phyloP scores from a whole-genome alignment of 108 stramenopile species.

The Nitzschia sp. region DNA sequence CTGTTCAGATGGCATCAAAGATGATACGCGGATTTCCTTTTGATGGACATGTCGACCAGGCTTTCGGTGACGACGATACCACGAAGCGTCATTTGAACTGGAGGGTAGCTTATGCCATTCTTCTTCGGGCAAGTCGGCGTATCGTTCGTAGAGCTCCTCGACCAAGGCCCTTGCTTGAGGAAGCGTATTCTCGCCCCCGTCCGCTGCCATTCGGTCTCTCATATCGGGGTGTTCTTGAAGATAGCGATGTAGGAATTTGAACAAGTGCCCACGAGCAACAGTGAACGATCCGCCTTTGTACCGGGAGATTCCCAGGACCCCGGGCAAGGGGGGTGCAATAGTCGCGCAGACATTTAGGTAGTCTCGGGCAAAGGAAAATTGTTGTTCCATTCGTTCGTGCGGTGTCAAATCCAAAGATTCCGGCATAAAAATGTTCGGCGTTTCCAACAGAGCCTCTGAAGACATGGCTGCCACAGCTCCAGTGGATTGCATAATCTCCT shows the following conservation, averaged over 20 bases:
- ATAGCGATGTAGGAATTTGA: slow-evolving; percentile 91
- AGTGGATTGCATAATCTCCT: slow-evolving; percentile 63
- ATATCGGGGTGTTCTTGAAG: slow-evolving; percentile 79
- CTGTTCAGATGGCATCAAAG: neutral
- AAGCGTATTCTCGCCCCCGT: slow-evolving; percentile 27
- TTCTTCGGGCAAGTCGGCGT: slow-evolving; percentile 42
- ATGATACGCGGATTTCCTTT: neutral
- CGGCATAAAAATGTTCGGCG: slow-evolving; percentile 80
- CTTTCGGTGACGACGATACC: slow-evolving; percentile 84
- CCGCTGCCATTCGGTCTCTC: slow-evolving; percentile 56
- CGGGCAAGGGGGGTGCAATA: slow-evolving; percentile 75
- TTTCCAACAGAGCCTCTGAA: slow-evolving; percentile 92
- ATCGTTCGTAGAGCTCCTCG: slow-evolving; percentile 52
- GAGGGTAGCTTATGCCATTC: slow-evolving; percentile 34
- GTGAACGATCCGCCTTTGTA: slow-evolving; percentile 66
- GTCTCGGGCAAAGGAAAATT: slow-evolving; percentile 76
- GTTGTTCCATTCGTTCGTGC: slow-evolving; percentile 51
- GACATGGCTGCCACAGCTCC: slow-evolving; percentile 92
- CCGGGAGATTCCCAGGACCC: slow-evolving; percentile 50
- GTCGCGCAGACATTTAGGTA: slow-evolving; percentile 73
- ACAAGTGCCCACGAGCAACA: slow-evolving; percentile 81
- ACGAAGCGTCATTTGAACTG: slow-evolving; percentile 47
- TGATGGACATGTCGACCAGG: slow-evolving; percentile 26
- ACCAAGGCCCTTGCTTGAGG: slow-evolving; percentile 54
- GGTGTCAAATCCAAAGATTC: slow-evolving; percentile 30